Percentiles rank a stretch among this genome's conserved stretches.
Evolutionary conservation across 2,329 filamentous ascomycete genomes (phyloP).

Genomic region (Diaporthe batatas): DNA sequence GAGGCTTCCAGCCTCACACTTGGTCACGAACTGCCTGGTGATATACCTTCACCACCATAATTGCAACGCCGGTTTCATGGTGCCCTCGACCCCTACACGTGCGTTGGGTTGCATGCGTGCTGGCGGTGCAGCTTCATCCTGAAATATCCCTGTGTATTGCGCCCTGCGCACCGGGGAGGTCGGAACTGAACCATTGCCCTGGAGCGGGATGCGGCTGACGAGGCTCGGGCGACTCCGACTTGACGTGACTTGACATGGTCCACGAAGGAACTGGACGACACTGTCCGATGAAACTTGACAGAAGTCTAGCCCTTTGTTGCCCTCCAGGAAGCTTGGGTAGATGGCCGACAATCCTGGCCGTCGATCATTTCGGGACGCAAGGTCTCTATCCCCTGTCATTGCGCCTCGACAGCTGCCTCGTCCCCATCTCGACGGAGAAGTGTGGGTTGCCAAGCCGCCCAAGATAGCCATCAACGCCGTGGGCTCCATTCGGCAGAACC

Average conservation of each 20-base stretch:
- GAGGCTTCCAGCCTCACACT: constrained; percentile 24
- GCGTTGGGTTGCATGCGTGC: constrained; percentile 8
- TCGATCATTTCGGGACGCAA: constrained; percentile 37
- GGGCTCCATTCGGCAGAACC: constrained; percentile 26
- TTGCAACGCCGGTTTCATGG: neutral
- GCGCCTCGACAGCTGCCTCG: constrained; percentile 32
- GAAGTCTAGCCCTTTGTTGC: constrained; percentile 19
- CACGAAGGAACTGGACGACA: constrained; percentile 12
- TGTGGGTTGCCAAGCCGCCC: constrained; percentile 34
- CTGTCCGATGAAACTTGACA: constrained; percentile 35
- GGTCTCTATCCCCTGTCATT: neutral
- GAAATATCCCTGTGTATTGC: neutral
- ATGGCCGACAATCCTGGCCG: constrained; percentile 24
- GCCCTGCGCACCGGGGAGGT: neutral
- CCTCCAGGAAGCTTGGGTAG: neutral
- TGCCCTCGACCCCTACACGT: constrained; percentile 4
- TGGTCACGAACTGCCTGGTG: neutral
- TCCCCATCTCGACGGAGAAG: constrained; percentile 27
- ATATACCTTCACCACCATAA: neutral
- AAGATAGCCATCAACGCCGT: constrained; percentile 27
- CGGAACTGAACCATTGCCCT: neutral
- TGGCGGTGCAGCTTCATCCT: neutral
- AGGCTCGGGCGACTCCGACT: constrained; percentile 24
- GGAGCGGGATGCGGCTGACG: constrained; percentile 10
- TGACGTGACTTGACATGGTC: constrained; percentile 18